Evolutionary conservation across 2,329 filamentous ascomycete genomes (phyloP).

Genomic region (Tolypocladium cylindrosporum): DNA sequence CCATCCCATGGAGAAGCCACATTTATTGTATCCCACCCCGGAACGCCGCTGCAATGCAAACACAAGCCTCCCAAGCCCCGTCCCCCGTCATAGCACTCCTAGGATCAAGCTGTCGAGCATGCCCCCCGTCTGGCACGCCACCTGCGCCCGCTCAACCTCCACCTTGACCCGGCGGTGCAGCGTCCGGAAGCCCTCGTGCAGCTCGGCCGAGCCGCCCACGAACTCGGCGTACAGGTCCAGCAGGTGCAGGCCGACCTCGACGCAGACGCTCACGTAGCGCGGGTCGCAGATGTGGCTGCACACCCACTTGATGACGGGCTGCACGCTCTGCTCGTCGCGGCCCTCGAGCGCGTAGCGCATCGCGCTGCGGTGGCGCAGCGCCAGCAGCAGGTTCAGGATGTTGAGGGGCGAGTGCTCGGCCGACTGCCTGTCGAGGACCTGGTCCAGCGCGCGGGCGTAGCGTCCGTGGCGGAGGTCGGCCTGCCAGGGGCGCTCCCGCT

Average conservation of each 20-base stretch:
- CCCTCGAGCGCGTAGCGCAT: conserved; percentile 70
- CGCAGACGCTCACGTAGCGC: conserved; percentile 68
- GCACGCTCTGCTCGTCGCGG: conserved; percentile 70
- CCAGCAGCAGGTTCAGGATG: conserved; percentile 68
- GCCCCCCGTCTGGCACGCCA: conserved; percentile 70
- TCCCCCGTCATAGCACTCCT: not conserved
- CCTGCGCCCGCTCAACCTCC: conserved; percentile 75
- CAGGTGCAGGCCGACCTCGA: conserved; percentile 72
- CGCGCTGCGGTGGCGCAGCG: conserved; percentile 79
- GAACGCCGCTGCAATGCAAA: conserved; percentile 2
- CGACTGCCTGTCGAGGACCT: conserved; percentile 50
- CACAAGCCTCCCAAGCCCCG: not conserved
- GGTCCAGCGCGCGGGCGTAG: conserved; percentile 70
- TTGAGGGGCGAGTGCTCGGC: conserved; percentile 48
- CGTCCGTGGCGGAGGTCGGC: conserved; percentile 66
- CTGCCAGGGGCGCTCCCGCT: conserved; percentile 70
- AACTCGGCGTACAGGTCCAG: conserved; percentile 83
- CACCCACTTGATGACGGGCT: conserved; percentile 78
- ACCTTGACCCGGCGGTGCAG: conserved; percentile 62
- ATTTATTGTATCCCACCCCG: not conserved
- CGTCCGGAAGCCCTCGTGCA: conserved; percentile 59
- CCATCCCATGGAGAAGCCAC: not conserved
- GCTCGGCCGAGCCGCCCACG: conserved; percentile 60
- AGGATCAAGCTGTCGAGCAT: conserved; percentile 68
- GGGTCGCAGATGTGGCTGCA: conserved; percentile 74